phyloP scores from a whole-genome alignment of 148 eudicot species.

The Salicornia ramosissima region DNA sequence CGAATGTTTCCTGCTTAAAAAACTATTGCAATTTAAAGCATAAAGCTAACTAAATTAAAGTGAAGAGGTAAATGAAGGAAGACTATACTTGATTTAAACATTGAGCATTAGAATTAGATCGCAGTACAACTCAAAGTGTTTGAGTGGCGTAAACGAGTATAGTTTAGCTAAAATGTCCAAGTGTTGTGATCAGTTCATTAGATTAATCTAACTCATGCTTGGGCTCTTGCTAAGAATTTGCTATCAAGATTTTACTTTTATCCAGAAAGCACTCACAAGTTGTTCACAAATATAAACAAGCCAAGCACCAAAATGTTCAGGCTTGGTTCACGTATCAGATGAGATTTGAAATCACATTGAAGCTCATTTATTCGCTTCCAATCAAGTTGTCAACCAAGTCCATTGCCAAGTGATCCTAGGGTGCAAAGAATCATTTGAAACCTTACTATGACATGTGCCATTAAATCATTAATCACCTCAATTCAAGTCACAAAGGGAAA shows the following conservation, averaged over 20 bases:
- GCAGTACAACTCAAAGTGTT: not conserved
- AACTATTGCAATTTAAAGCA: not conserved
- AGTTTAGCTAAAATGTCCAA: not conserved
- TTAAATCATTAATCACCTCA: not conserved
- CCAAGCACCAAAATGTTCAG: not conserved
- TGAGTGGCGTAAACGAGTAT: not conserved
- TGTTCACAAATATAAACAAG: not conserved
- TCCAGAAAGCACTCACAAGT: not conserved
- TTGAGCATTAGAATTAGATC: not conserved
- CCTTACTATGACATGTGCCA: not conserved
- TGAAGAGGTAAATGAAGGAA: not conserved
- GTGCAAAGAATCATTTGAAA: not conserved
- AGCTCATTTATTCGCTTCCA: not conserved
- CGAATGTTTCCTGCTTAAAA: not conserved
- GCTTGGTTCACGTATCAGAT: not conserved
- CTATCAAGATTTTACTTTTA: too few relatives aligned
- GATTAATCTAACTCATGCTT: too few relatives aligned
- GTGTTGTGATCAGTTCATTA: not conserved
- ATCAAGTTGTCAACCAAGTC: not conserved
- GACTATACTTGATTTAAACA: not conserved
- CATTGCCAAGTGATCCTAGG: not conserved
- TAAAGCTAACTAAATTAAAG: not conserved
- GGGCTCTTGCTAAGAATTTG: too few relatives aligned
- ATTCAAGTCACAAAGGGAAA: not conserved
- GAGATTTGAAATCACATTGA: not conserved